Percentiles rank a stretch among this genome's conserved stretches.
Conservation (phyloP, 2,329 filamentous ascomycete genomes). For the Aspergillus ochraceoroseus region DNA sequence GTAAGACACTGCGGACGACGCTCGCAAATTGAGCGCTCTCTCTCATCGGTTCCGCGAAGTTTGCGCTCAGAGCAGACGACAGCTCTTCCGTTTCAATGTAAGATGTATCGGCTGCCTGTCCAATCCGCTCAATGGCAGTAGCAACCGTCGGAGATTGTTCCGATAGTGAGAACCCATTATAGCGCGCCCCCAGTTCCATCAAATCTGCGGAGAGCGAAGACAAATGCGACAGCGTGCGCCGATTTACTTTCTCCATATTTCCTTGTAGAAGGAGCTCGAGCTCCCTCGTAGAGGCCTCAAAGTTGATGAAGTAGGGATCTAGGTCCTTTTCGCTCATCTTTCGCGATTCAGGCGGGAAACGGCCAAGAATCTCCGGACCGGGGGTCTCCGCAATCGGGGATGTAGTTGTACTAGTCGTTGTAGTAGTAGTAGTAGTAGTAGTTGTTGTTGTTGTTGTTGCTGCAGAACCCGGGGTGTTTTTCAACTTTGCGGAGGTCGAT, state of each 20-base stretch:
- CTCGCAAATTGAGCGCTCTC: constrained; percentile 97
- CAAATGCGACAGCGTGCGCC: constrained; percentile 78
- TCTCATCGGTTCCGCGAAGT: constrained; percentile 94
- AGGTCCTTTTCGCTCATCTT: constrained; percentile 81
- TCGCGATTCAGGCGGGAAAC: constrained; percentile 75
- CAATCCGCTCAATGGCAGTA: constrained; percentile 86
- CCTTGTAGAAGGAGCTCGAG: constrained; percentile 82
- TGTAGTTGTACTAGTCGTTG: too few species aligned
- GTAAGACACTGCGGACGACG: constrained; percentile 80
- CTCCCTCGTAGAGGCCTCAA: constrained; percentile 86
- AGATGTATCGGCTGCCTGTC: constrained; percentile 90
- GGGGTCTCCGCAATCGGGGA: constrained; percentile 53
- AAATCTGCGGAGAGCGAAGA: constrained; percentile 79
- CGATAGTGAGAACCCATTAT: constrained; percentile 93
- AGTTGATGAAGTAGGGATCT: constrained; percentile 92
- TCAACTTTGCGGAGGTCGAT: constrained; percentile 78
- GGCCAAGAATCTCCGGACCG: constrained; percentile 62
- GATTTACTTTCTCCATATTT: constrained; percentile 94
- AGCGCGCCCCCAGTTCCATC: constrained; percentile 88
- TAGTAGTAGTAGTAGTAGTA: too few species aligned
- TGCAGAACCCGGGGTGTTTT: constrained; percentile 42
- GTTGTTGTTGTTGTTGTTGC: too few species aligned
- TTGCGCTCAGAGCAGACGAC: constrained; percentile 79
- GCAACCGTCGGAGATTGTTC: constrained; percentile 85
- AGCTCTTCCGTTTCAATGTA: constrained; percentile 95